Conservation (phyloP, 2,329 filamentous ascomycete genomes). For the Pseudocercospora macadamiae region DNA sequence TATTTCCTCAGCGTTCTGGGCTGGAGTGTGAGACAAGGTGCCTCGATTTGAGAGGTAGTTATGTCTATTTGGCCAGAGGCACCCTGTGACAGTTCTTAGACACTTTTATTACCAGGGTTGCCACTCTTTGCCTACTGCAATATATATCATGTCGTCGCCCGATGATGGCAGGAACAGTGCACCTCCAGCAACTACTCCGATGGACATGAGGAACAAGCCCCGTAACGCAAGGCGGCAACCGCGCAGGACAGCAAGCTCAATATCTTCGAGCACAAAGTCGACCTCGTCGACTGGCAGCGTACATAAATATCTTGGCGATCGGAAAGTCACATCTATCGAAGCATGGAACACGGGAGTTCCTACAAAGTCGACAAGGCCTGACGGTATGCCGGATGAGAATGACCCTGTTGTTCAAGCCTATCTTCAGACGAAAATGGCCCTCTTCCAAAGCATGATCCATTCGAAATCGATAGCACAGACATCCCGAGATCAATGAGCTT, state of each 20-base stretch:
- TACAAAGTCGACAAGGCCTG: constrained; percentile 19
- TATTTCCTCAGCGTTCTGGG: neutral
- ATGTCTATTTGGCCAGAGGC: neutral
- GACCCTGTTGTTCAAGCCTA: constrained; percentile 39
- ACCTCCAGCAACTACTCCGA: constrained; percentile 1
- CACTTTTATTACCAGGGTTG: neutral
- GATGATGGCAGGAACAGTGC: constrained; percentile 10
- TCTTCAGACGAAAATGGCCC: constrained; percentile 40
- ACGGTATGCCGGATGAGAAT: constrained; percentile 13
- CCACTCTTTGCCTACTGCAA: neutral
- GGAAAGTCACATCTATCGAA: constrained; percentile 33
- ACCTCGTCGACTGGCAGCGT: constrained; percentile 14
- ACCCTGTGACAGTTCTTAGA: neutral
- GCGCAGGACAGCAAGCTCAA: constrained; percentile 13
- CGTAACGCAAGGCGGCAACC: constrained; percentile 4
- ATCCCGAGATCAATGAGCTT: constrained; percentile 7
- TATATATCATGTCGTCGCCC: constrained; percentile 20
- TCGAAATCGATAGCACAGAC: constrained; percentile 13
- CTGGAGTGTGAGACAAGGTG: no score
- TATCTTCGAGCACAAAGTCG: constrained; percentile 16
- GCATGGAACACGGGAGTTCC: constrained; percentile 33
- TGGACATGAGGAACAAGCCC: neutral
- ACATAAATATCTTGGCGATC: constrained; percentile 29
- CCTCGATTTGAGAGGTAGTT: neutral
- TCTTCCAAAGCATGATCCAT: constrained; percentile 34